Percentiles rank a stretch among this genome's conserved stretches.
phyloP scores from a whole-genome alignment of 345 rosid species.

The Carallia brachiata region DNA sequence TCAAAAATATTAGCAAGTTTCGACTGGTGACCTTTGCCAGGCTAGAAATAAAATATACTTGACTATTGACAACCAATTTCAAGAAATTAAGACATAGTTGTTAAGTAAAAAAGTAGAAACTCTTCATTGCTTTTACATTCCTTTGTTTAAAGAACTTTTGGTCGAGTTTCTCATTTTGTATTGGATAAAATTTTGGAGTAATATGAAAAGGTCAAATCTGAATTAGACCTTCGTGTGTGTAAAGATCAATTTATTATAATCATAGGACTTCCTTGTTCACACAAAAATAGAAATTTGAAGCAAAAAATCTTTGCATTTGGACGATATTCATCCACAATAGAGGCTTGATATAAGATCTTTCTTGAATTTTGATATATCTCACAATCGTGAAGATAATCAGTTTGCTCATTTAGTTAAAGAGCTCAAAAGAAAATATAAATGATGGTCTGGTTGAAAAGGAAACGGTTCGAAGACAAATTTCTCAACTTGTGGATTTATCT shows the following conservation, averaged over 20 bases:
- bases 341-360: neutral
- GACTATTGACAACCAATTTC: neutral
- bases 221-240: neutral
- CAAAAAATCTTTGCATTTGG: neutral
- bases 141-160: constrained; percentile 2
- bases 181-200: no score
- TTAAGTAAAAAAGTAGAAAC: neutral
- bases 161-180: neutral
- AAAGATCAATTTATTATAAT: neutral
- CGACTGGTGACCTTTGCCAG: neutral
- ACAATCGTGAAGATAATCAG: neutral
- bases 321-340: neutral
- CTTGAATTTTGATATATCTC: neutral
- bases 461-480: neutral
- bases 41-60: no score
- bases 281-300: neutral
- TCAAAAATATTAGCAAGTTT: constrained; percentile 1
- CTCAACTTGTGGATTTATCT: neutral
- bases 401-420: neutral
- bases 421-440: neutral
- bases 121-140: neutral
- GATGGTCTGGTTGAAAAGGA: neutral
- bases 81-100: neutral
- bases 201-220: neutral
- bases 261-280: neutral